Base-by-base conservation (phyloP, 441 rosid genomes). In the Croton setiger region DNA sequence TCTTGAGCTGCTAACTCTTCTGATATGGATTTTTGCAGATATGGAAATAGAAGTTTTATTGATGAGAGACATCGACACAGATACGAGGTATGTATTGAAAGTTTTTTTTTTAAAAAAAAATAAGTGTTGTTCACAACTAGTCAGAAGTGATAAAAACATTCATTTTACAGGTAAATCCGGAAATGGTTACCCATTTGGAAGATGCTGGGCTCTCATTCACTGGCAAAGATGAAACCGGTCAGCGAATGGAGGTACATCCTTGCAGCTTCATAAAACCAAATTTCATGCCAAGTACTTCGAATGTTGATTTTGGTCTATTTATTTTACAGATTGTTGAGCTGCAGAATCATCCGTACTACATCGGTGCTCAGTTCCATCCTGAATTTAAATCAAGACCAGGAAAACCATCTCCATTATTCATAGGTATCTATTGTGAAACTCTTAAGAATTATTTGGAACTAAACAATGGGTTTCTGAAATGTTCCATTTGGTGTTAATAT, bases 341-440 rank as follows among this genome's bases (percentile, higher is more conserved):
- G 72, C 86, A 79, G 4, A 80, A 63, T 66, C 98, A 94, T 82
- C 99, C 99, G 2, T 94, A 88, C 82, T 94, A 76, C 69, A 71
- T 94, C 21, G 98, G 99, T 54, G 88, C 60, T 75, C 99, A 94
- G 82, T 94, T 92, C 83, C 99, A 94, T 76, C 99, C 99, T 33
- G 99, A 94, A 69, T 94, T 90, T 60, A 92, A 94, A 78, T 94
- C 97, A 70, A 86, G 97, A 82, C 98, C 99, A 0, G 94, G 94
- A 71, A 90, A 87, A 64, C 99, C 99, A 60, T 88, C 98, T 64
- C 86, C 97, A 1, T 72, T 88, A 63, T 94, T 94, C 81, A 74
- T 78, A 77, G 99, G 98, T 91, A 78, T 56, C 13, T 69, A 43
- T 33, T 70, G 43, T 1, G 31, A 27, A 27, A 27, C 31, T 27